Evolutionary conservation across 2,329 filamentous ascomycete species (phyloP).

Genomic region (Thielaviopsis musarum): DNA sequence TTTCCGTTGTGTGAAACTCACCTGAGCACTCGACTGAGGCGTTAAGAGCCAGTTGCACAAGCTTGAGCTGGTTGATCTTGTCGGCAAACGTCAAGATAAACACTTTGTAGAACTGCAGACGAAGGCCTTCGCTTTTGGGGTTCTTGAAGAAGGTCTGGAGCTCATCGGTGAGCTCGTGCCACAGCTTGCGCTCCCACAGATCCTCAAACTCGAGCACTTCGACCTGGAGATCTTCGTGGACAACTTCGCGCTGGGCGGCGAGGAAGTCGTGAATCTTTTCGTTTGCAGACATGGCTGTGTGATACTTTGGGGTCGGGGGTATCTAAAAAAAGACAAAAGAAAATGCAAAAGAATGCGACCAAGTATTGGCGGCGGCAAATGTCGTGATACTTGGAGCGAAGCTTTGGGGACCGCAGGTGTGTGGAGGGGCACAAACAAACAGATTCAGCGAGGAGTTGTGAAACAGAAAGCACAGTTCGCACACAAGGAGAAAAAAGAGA

Average conservation of each 20-base stretch:
- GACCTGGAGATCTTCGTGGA: conserved; percentile 73
- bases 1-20: conserved; percentile 22
- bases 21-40: conserved; percentile 72
- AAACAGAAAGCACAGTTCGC: background rate
- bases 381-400: background rate
- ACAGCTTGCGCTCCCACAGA: conserved; percentile 95
- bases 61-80: conserved; percentile 97
- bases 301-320: background rate
- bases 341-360: background rate
- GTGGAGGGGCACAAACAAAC: background rate
- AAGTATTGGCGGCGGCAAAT: background rate
- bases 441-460: conserved; percentile 6
- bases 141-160: conserved; percentile 78
- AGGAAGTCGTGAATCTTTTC: conserved; percentile 88
- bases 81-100: conserved; percentile 95
- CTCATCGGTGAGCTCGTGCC: conserved; percentile 91
- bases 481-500: conserved; percentile 9
- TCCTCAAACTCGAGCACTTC: conserved; percentile 88
- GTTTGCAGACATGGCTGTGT: conserved; percentile 23
- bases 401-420: background rate
- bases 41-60: conserved; percentile 77
- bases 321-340: background rate
- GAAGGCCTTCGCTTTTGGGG: conserved; percentile 63
- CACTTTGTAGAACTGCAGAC: conserved; percentile 78
- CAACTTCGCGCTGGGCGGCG: conserved; percentile 70